Evolutionary conservation across 2,329 filamentous ascomycete genomes (phyloP), one percentile per base, ranked within the genome.

Genomic region (Arthrobotrys megalospora): DNA sequence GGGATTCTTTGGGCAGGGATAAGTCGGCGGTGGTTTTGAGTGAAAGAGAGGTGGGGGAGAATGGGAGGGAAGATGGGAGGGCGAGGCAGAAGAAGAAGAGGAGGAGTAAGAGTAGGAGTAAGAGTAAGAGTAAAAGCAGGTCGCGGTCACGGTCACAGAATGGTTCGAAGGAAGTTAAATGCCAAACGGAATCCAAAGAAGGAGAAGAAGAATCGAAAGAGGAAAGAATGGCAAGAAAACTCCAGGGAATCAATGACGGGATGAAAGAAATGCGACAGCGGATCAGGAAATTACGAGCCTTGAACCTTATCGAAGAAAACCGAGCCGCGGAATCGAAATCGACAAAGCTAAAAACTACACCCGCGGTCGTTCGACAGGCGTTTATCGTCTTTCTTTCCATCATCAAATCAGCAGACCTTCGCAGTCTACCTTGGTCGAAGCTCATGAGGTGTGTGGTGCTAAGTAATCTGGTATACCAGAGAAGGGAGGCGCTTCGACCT

Each of bases 361-460:
- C 24, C 41, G 41, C 12, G 6, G 41, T 6, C n/a, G 48, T 41
- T 28, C 24, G 24, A 28, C 24, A 28, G 24, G 24, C 24, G 24
- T 28, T 28, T 28, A 28, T 28, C 2, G 24, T 28, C 2, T 28
- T 28, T 5, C 24, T 28, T 28, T 28, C 24, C 24, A 2, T 5
- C 64, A 21, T 65, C 3, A 47, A 43, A 48, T 47, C 58, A 0
- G 7, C 32, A 28, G 32, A 45, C 5, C 34, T 67, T 6, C 5
- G 41, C 7, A 43, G 6, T 8, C 2, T 12, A 10, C 21, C 2
- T 43, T 62, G 66, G 60, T 43, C 36, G 65, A 3, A 32, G 19
- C 38, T 70, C 1, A 38, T 52, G 32, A 47, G 66, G 16, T 70
- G 52, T 47, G 28, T 66, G 3, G 50, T 60, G 21, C 19, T 77